Conservation (phyloP, 1,284 basidiomycete species). For the Phlebopus sp. region DNA sequence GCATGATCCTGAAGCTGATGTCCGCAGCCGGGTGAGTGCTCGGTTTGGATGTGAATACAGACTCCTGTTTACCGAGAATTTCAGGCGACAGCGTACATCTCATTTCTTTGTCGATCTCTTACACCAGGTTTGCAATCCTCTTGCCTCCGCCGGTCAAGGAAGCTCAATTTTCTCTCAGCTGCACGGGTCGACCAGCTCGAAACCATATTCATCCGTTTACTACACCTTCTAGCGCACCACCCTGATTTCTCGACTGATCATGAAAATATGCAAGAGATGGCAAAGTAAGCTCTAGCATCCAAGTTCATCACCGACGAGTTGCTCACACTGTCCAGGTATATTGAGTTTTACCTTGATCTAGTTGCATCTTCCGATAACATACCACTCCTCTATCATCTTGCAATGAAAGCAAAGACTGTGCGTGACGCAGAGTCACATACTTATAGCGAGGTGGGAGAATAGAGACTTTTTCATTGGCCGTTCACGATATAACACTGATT, state of each 20-base stretch:
- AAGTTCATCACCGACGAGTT: background rate
- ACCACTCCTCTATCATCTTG: conserved; percentile 80
- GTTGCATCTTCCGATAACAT: conserved; percentile 78
- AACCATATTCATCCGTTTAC: conserved; percentile 77
- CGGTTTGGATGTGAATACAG: background rate
- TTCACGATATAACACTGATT: background rate
- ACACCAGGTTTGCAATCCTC: conserved; percentile 40
- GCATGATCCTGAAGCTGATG: conserved; percentile 87
- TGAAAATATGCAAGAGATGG: conserved; percentile 68
- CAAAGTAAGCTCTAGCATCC: conserved; percentile 49
- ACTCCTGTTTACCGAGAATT: background rate
- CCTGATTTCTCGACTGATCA: conserved; percentile 77
- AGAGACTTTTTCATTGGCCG: background rate
- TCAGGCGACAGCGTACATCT: conserved; percentile 62
- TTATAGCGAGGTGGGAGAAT: conserved; percentile 63
- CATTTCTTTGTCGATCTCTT: conserved; percentile 44
- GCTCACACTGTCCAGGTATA: conserved; percentile 55
- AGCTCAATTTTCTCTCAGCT: conserved; percentile 33
- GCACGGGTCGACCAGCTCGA: conserved; percentile 72
- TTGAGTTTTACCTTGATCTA: conserved; percentile 84
- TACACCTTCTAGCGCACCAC: conserved; percentile 90
- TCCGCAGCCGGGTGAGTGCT: conserved; percentile 53
- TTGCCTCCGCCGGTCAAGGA: background rate
- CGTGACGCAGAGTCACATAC: conserved; percentile 68
- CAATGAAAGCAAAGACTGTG: conserved; percentile 83